phyloP scores from a whole-genome alignment of 1,284 basidiomycete species.

The Laetiporus sulphureus region DNA sequence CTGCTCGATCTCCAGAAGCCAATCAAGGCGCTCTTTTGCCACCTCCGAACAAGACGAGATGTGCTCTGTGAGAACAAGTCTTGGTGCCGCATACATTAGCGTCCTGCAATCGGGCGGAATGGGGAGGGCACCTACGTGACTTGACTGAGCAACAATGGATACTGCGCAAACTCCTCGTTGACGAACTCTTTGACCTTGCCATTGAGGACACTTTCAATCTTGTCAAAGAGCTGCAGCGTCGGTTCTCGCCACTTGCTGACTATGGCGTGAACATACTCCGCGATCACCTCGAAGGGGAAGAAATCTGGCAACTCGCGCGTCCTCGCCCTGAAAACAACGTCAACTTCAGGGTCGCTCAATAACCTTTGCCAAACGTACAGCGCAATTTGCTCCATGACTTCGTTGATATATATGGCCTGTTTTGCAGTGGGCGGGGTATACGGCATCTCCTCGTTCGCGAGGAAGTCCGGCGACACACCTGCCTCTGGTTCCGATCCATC shows the following conservation, averaged over 20 bases:
- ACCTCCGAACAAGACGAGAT: constrained; percentile 35
- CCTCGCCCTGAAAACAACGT: constrained; percentile 54
- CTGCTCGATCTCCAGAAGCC: constrained; percentile 24
- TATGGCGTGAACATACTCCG: constrained; percentile 39
- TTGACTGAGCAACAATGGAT: constrained; percentile 46
- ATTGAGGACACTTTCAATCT: constrained; percentile 33
- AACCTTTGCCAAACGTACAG: constrained; percentile 36
- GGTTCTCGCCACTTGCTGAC: constrained; percentile 45
- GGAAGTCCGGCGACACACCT: constrained; percentile 29
- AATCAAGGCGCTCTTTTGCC: constrained; percentile 33
- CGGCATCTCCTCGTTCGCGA: constrained; percentile 31
- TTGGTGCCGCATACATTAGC: constrained; percentile 14
- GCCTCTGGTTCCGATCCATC: constrained; percentile 1
- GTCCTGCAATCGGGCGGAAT: background rate
- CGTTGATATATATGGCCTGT: constrained; percentile 43
- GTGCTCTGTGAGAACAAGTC: constrained; percentile 41
- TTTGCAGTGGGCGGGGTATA: constrained; percentile 7
- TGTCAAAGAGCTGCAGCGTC: constrained; percentile 40
- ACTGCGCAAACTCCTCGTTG: constrained; percentile 40
- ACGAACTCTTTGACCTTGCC: constrained; percentile 37
- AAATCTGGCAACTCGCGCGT: constrained; percentile 64
- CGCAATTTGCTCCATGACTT: constrained; percentile 43
- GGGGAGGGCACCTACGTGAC: constrained; percentile 37
- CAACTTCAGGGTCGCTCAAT: no score
- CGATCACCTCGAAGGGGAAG: constrained; percentile 56